These are phyloP conservation scores for Penicillium chermesinum DNA, from an alignment of 495 filamentous ascomycete species.

Conservation along the genomic window DNA sequence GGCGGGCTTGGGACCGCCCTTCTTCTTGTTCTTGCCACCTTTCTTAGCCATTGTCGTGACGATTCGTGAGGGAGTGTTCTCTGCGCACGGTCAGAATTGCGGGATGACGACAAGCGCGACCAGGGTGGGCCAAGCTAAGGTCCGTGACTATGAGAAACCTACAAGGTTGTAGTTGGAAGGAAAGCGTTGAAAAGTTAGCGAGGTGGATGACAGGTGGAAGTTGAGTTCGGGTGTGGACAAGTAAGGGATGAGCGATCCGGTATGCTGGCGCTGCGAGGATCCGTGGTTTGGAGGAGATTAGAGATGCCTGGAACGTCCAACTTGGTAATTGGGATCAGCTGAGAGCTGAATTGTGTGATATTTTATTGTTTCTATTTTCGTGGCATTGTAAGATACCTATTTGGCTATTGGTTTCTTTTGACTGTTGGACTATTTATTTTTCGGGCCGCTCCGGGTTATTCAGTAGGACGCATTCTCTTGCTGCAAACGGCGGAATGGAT, in stretches of 20 bases:
- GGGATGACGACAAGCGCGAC: conserved; percentile 15
- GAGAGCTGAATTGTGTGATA: neutral
- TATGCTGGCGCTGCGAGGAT: conserved; percentile 17
- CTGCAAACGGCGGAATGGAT: too few relatives aligned
- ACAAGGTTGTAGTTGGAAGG: conserved; percentile 4
- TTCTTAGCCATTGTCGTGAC: conserved; percentile 38
- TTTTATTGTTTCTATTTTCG: too few relatives aligned
- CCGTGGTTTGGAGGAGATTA: conserved; percentile 9
- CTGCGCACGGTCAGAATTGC: conserved; percentile 11
- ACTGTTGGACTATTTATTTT: too few relatives aligned
- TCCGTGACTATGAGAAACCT: conserved; percentile 2
- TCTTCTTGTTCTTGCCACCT: conserved; percentile 40
- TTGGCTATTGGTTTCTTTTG: too few relatives aligned
- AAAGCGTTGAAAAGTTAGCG: conserved; percentile 3
- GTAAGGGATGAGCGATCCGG: conserved; percentile 28
- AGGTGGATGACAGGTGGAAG: conserved; percentile 5
- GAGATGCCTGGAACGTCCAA: neutral
- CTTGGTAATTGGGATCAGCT: neutral
- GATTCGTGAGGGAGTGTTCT: conserved; percentile 10
- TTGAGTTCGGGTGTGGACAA: conserved; percentile 17
- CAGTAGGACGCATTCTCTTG: too few relatives aligned
- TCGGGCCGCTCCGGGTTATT: too few relatives aligned
- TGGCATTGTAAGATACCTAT: too few relatives aligned
- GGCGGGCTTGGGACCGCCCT: conserved; percentile 31
- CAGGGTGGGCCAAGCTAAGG: neutral